Percentiles rank a stretch among this genome's conserved stretches.
These are phyloP conservation scores for Macrophomina phaseolina DNA, from an alignment of 2,329 filamentous ascomycete genomes.

Conservation along the genomic window DNA sequence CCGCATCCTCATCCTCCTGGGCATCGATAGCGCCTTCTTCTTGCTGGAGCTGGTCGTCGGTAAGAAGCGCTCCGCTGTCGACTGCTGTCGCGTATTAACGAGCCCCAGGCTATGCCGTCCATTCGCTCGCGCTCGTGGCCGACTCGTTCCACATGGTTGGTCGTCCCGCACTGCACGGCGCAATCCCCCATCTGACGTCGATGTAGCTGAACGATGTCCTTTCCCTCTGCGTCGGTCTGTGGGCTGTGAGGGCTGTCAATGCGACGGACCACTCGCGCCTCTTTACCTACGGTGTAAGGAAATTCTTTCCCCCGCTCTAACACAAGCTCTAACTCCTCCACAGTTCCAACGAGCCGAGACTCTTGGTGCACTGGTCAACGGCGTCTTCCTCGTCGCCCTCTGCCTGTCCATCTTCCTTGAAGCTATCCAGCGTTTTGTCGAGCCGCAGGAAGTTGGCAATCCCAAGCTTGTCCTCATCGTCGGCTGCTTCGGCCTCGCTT, in stretches of 20 bases:
- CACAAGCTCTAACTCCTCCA: neutral
- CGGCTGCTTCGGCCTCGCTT: slow-evolving; percentile 81
- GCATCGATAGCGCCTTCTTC: slow-evolving; percentile 89
- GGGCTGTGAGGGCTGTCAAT: slow-evolving; percentile 90
- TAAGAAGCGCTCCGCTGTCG: slow-evolving; percentile 37
- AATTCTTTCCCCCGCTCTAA: neutral
- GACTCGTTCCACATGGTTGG: slow-evolving; percentile 97
- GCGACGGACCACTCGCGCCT: slow-evolving; percentile 80
- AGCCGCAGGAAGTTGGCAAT: slow-evolving; percentile 85
- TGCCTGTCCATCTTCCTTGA: slow-evolving; percentile 97
- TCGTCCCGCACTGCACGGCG: slow-evolving; percentile 26
- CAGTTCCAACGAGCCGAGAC: slow-evolving; percentile 98
- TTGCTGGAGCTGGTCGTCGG: slow-evolving; percentile 82
- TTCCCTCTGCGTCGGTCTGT: slow-evolving; percentile 87
- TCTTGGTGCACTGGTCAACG: slow-evolving; percentile 93
- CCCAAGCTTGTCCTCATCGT: slow-evolving; percentile 89
- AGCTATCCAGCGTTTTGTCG: slow-evolving; percentile 87
- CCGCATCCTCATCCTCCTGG: slow-evolving; percentile 90
- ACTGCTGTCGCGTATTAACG: slow-evolving; percentile 26
- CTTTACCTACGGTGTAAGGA: slow-evolving; percentile 89
- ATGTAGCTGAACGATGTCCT: slow-evolving; percentile 91
- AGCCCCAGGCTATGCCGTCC: slow-evolving; percentile 72
- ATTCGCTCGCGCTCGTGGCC: slow-evolving; percentile 90
- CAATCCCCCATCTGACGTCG: slow-evolving; percentile 29
- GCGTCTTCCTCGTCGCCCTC: slow-evolving; percentile 94